These are phyloP conservation scores for Diatrype stigma DNA, from an alignment of 2,329 filamentous ascomycete genomes.

Conservation along the genomic window DNA sequence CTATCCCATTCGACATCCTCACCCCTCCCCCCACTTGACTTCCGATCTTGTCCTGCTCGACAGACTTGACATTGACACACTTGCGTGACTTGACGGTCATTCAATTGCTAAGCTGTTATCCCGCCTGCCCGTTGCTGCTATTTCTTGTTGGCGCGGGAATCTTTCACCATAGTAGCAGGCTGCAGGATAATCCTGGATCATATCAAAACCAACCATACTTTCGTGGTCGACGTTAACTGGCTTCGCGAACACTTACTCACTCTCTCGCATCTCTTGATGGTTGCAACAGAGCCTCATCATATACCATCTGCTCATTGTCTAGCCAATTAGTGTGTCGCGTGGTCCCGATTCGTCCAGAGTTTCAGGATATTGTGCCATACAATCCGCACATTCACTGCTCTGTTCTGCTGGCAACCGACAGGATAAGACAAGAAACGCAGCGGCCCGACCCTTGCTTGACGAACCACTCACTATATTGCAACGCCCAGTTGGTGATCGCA, in stretches of 20 bases:
- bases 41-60: neutral
- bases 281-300: neutral
- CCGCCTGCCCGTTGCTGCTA: neutral
- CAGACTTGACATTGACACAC: neutral
- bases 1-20: neutral
- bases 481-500: neutral
- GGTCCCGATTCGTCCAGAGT: neutral
- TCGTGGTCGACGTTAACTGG: too few species aligned
- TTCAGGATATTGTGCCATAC: neutral
- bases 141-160: neutral
- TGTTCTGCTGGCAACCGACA: neutral
- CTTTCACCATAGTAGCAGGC: too few species aligned
- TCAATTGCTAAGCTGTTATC: neutral
- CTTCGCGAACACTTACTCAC: neutral
- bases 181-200: too few species aligned
- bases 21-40: neutral
- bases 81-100: neutral
- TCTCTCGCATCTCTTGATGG: neutral
- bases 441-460: neutral
- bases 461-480: neutral
- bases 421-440: neutral
- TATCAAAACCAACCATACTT: too few species aligned
- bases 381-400: neutral
- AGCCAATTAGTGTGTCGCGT: neutral
- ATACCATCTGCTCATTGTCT: neutral